phyloP scores from a whole-genome alignment of 495 filamentous ascomycete genomes.

The Penicillium riverlandense region DNA sequence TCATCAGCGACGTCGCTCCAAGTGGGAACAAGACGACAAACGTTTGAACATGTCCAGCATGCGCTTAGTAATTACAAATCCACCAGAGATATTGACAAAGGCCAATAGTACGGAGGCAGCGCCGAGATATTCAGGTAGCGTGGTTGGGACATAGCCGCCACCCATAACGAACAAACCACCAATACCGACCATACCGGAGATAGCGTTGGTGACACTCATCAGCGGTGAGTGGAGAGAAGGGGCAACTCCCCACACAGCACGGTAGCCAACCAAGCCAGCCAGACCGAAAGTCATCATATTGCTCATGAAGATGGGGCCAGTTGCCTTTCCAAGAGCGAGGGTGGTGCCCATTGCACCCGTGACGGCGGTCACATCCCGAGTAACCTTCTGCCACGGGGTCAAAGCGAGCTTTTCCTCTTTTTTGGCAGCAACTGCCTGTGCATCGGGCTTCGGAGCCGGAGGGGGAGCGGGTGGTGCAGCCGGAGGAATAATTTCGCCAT shows the following conservation, averaged over 20 bases:
- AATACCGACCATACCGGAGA: conserved; percentile 77
- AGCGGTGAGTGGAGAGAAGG: conserved; percentile 74
- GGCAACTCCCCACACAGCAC: conserved; percentile 71
- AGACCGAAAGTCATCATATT: conserved; percentile 75
- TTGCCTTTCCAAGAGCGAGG: conserved; percentile 66
- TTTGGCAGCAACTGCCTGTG: conserved; percentile 36
- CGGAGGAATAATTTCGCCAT: conserved; percentile 64
- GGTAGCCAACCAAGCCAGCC: conserved; percentile 71
- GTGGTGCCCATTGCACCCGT: conserved; percentile 67
- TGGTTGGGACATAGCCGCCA: conserved; percentile 63
- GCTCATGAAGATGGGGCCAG: conserved; percentile 71
- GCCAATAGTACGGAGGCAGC: conserved; percentile 72
- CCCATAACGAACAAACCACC: conserved; percentile 79
- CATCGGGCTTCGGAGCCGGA: conserved; percentile 47
- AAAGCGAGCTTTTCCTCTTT: conserved; percentile 53
- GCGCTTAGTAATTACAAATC: conserved; percentile 78
- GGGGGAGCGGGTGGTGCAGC: conserved; percentile 66
- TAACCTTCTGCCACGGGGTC: conserved; percentile 69
- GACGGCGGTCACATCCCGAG: conserved; percentile 60
- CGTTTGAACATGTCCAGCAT: conserved; percentile 91
- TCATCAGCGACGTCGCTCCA: conserved; percentile 49
- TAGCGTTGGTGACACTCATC: conserved; percentile 84
- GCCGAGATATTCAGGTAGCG: conserved; percentile 67
- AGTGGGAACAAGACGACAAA: no score
- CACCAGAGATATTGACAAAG: conserved; percentile 75